Conservation (phyloP, 495 filamentous ascomycete species). For the Podospora didyma region DNA sequence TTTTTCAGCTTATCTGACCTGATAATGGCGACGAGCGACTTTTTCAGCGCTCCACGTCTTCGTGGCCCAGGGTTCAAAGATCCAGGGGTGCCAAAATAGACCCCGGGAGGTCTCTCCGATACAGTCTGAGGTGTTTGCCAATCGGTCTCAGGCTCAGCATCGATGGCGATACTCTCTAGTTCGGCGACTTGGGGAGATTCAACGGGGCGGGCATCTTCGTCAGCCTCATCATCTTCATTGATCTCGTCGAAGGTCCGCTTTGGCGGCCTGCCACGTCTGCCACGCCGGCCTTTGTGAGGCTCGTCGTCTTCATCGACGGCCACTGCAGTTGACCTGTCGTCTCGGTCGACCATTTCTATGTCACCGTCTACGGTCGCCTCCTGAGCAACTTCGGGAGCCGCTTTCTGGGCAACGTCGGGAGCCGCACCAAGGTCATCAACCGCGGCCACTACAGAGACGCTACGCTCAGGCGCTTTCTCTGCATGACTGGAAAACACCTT, state of each 20-base stretch:
- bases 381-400: not conserved
- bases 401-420: not conserved
- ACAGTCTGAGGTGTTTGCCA: not conserved
- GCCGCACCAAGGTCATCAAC: too few relatives aligned
- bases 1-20: conserved; percentile 27
- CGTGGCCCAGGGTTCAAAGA: conserved; percentile 17
- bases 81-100: conserved; percentile 15
- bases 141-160: not conserved
- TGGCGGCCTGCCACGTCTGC: not conserved
- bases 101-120: conserved; percentile 6
- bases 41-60: conserved; percentile 10
- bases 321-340: not conserved
- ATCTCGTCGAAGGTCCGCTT: conserved; percentile 9
- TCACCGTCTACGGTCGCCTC: not conserved
- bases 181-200: not conserved
- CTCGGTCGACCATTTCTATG: not conserved
- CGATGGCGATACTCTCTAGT: too few relatives aligned
- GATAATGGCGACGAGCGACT: conserved; percentile 35
- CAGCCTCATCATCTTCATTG: not conserved
- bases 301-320: not conserved
- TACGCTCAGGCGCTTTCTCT: not conserved
- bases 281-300: not conserved
- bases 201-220: not conserved
- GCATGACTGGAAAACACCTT: conserved; percentile 11
- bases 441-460: too few relatives aligned